A percentile compares a stretch with the other conserved stretches of the same genome.
Evolutionary conservation across 495 filamentous ascomycete genomes (phyloP).

Genomic region (Daldinia grandis): DNA sequence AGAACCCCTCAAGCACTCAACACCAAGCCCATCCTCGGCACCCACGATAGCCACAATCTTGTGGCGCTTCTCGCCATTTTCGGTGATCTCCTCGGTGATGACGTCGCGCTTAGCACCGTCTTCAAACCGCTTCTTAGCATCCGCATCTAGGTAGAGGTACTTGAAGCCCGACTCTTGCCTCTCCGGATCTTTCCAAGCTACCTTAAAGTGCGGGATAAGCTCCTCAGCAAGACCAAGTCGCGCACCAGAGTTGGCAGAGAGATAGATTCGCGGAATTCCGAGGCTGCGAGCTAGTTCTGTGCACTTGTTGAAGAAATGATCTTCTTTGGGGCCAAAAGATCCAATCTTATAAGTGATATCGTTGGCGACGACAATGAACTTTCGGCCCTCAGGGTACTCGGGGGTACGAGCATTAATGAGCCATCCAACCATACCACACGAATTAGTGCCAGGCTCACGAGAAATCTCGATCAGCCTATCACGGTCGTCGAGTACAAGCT

Average conservation of each 20-base stretch:
- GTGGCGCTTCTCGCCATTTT: slow-evolving; percentile 89
- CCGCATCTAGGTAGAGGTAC: slow-evolving; percentile 94
- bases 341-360: slow-evolving; percentile 99
- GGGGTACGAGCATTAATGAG: slow-evolving; percentile 95
- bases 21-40: slow-evolving; percentile 94
- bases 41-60: slow-evolving; percentile 95
- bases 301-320: slow-evolving; percentile 99
- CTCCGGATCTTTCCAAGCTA: slow-evolving; percentile 89
- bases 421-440: slow-evolving; percentile 98
- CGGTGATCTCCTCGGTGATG: slow-evolving; percentile 84
- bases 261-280: slow-evolving; percentile 94
- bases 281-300: slow-evolving; percentile 92
- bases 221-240: slow-evolving; percentile 97
- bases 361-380: slow-evolving; percentile 96
- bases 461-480: slow-evolving; percentile 92
- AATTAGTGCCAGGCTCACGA: slow-evolving; percentile 93
- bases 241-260: slow-evolving; percentile 99
- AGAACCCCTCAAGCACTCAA: slow-evolving; percentile 96
- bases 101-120: slow-evolving; percentile 82
- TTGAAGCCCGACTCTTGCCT: slow-evolving; percentile 94
- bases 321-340: slow-evolving; percentile 94
- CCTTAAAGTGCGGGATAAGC: slow-evolving; percentile 94
- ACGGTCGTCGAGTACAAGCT: slow-evolving; percentile 91
- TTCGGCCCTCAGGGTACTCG: slow-evolving; percentile 92
- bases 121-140: slow-evolving; percentile 87